Evolutionary conservation across 1,139 yeast genomes (phyloP), one percentile per base, ranked within the genome.

Genomic region (Ogataea hybrid): DNA sequence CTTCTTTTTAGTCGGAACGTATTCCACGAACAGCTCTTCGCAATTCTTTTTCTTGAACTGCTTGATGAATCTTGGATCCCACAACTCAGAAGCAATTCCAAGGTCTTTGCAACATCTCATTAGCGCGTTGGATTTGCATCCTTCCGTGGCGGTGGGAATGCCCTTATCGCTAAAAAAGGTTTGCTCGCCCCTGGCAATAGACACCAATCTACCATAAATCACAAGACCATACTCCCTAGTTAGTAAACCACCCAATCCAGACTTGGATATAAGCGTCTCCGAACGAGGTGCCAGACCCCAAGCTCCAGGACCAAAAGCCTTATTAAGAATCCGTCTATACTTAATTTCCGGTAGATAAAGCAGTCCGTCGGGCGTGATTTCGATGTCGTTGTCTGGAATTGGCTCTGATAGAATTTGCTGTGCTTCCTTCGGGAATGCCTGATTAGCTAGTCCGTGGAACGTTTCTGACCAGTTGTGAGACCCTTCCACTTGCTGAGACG

Each of bases 281-380:
- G 96, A 84, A 44, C 98, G 70, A 8, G 98, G 97, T 0, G 95
- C 96, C 45, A 92, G 70, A 0, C 98, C 98, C 98, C 98, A 92
- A 1, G 96, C 97, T 18, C 98, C 98, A 2, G 98, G 97, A 2
- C 98, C 98, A 69, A 92, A 90, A 0, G 97, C 95, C 29, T 74
- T 73, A 64, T 90, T 90, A 53, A 92, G 67, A 25, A 89, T 84
- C 36, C 98, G 75, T 49, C 98, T 77, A 61, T 92, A 92, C 61
- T 90, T 89, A 64, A 92, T 92, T 63, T 92, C 98, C 0, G 98
- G 98, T 39, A 92, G 69, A 57, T 88, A 92, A 11, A 92, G 65
- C 41, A 92, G 69, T 14, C 98, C 97, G 62, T 92, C 98, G 0
- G 98, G 97, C 49, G 92, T 92, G 51, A 92, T 84, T 62, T 92